These are phyloP conservation scores for Thalassiosira mediterranea DNA, from an alignment of 352 stramenopile species.

Conservation along the genomic window DNA sequence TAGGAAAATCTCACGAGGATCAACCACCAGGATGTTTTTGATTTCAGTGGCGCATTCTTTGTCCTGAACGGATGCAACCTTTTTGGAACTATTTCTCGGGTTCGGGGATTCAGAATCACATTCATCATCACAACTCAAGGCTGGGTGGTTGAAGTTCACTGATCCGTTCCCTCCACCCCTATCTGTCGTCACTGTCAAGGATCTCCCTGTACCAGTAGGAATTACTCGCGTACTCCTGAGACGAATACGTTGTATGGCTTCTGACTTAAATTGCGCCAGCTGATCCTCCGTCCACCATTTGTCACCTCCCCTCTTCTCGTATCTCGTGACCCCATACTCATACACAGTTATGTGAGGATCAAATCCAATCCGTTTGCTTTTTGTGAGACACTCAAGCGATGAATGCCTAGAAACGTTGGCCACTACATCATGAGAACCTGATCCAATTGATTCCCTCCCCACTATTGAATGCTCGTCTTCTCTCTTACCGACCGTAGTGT, in stretches of 20 bases:
- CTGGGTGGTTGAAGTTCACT: constrained; percentile 45
- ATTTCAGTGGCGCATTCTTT: constrained; percentile 46
- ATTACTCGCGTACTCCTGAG: constrained; percentile 46
- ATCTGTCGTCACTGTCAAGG: constrained; percentile 26
- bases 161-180: background rate
- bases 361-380: constrained; percentile 38
- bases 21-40: constrained; percentile 63
- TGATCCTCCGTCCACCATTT: constrained; percentile 71
- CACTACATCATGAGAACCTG: background rate
- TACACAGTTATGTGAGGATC: constrained; percentile 51
- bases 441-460: background rate
- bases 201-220: constrained; percentile 52
- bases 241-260: constrained; percentile 59
- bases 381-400: constrained; percentile 42
- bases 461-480: background rate
- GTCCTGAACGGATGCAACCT: background rate
- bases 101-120: constrained; percentile 29
- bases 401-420: constrained; percentile 16
- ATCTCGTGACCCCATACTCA: constrained; percentile 26
- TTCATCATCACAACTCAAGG: constrained; percentile 51
- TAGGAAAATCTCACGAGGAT: constrained; percentile 73
- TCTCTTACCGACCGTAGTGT: constrained; percentile 29
- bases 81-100: constrained; percentile 11
- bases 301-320: constrained; percentile 27
- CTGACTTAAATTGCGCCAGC: constrained; percentile 57